Percentiles rank a stretch among this genome's conserved stretches.
These are phyloP conservation scores for Haematococcus lacustris DNA, from an alignment of 139 green algal genomes.

Conservation along the genomic window DNA sequence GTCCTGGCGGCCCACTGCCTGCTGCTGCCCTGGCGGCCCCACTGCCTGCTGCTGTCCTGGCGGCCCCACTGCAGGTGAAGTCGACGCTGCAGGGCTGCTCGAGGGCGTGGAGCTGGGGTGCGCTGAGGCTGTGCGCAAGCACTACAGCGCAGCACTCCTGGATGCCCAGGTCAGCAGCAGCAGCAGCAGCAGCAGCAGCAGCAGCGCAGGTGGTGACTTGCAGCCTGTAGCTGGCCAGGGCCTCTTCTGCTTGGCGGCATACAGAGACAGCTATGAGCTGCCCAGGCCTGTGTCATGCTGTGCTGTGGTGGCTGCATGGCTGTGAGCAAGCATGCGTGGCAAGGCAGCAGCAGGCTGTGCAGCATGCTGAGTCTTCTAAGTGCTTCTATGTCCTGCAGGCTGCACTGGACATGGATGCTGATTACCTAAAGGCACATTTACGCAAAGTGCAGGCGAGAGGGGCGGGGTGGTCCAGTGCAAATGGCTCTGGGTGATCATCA, in stretches of 20 bases:
- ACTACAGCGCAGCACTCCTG: slow-evolving; percentile 19
- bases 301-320: too few relatives aligned
- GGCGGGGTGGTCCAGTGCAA: too few relatives aligned
- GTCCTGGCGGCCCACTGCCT: background rate
- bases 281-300: too few relatives aligned
- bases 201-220: background rate
- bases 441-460: slow-evolving; percentile 16
- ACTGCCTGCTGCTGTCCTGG: too few relatives aligned
- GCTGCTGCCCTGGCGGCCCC: background rate
- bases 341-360: too few relatives aligned
- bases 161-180: background rate
- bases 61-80: slow-evolving; percentile 4
- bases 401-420: background rate
- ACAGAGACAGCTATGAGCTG: too few relatives aligned
- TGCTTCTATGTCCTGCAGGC: background rate
- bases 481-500: too few relatives aligned
- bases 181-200: too few relatives aligned
- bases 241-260: too few relatives aligned
- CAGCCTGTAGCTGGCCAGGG: too few relatives aligned
- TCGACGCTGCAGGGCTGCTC: slow-evolving; percentile 12
- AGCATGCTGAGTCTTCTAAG: background rate
- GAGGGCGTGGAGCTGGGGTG: slow-evolving; percentile 13
- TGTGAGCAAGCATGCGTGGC: too few relatives aligned
- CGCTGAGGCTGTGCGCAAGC: background rate
- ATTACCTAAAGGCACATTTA: slow-evolving; percentile 11